A percentile compares a stretch with the other conserved stretches of the same genome.
Evolutionary conservation across 139 green algal species (phyloP).

Genomic region (Chlorella sp.): DNA sequence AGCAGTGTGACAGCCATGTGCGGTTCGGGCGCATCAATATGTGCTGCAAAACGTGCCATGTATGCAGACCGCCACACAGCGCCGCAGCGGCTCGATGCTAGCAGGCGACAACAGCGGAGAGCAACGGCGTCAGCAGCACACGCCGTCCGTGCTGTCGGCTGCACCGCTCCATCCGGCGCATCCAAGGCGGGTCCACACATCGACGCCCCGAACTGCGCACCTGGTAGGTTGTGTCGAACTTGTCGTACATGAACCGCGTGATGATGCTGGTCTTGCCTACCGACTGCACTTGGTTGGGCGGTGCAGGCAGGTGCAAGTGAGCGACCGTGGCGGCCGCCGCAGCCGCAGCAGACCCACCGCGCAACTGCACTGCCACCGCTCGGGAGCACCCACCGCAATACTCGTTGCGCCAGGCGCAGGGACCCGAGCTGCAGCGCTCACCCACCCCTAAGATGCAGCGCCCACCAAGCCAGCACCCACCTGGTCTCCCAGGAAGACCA

Average conservation of each 20-base stretch:
- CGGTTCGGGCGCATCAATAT: background rate
- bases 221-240: slow-evolving; percentile 99
- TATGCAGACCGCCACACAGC: background rate
- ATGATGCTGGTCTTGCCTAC: slow-evolving; percentile 99
- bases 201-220: slow-evolving; percentile 41
- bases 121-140: background rate
- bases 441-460: too few relatives aligned
- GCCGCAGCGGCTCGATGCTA: background rate
- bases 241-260: slow-evolving; percentile 99
- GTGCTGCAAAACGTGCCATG: background rate
- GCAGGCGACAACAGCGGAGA: background rate
- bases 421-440: too few relatives aligned
- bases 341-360: too few relatives aligned
- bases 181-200: too few relatives aligned
- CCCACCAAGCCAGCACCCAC: too few relatives aligned
- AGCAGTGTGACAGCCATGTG: background rate
- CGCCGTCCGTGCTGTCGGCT: too few relatives aligned
- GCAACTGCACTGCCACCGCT: too few relatives aligned
- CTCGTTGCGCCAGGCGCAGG: too few relatives aligned
- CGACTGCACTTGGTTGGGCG: slow-evolving; percentile 74
- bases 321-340: too few relatives aligned
- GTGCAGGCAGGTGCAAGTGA: too few relatives aligned
- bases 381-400: too few relatives aligned
- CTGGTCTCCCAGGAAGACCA: slow-evolving; percentile 86
- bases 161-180: too few relatives aligned